These are phyloP conservation scores for Paxillus involutus DNA, from an alignment of 768 basidiomycete species.

Conservation along the genomic window DNA sequence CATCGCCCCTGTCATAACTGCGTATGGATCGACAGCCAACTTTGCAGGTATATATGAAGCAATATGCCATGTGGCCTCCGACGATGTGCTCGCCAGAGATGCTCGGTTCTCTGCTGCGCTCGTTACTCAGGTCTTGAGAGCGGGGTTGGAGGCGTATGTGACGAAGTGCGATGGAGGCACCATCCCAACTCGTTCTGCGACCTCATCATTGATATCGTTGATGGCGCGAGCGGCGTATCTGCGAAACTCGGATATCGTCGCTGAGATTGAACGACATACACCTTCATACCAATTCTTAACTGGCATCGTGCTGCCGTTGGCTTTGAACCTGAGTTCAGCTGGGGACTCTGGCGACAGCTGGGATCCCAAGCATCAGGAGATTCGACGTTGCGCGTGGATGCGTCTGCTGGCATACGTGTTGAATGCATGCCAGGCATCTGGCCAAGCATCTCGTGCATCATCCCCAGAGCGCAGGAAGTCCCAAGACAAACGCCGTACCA, in stretches of 20 bases:
- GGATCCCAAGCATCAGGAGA: constrained; percentile 47
- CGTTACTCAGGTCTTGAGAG: constrained; percentile 44
- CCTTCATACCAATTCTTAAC: constrained; percentile 64
- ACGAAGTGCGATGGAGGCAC: constrained; percentile 41
- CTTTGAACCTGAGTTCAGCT: constrained; percentile 49
- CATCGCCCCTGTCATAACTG: constrained; percentile 54
- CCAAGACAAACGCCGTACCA: constrained; percentile 31
- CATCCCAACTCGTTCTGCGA: constrained; percentile 39
- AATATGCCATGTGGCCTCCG: constrained; percentile 43
- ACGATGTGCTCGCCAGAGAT: constrained; percentile 53
- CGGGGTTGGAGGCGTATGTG: constrained; percentile 49
- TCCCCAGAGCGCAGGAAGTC: constrained; percentile 47
- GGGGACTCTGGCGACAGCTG: constrained; percentile 39
- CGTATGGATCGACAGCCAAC: constrained; percentile 50
- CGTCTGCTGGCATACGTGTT: constrained; percentile 62
- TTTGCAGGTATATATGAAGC: constrained; percentile 58
- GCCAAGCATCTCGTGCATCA: constrained; percentile 20
- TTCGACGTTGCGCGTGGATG: constrained; percentile 54
- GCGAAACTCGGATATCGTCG: constrained; percentile 50
- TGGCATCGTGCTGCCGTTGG: constrained; percentile 62
- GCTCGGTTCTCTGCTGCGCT: constrained; percentile 47
- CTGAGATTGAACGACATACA: constrained; percentile 52
- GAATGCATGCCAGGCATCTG: constrained; percentile 44
- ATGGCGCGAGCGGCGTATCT: constrained; percentile 48
- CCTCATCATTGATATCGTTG: constrained; percentile 36